Percentiles rank a stretch among this genome's conserved stretches.
These are phyloP conservation scores for Erodium texanum DNA, from an alignment of 441 rosid genomes.

Conservation along the genomic window DNA sequence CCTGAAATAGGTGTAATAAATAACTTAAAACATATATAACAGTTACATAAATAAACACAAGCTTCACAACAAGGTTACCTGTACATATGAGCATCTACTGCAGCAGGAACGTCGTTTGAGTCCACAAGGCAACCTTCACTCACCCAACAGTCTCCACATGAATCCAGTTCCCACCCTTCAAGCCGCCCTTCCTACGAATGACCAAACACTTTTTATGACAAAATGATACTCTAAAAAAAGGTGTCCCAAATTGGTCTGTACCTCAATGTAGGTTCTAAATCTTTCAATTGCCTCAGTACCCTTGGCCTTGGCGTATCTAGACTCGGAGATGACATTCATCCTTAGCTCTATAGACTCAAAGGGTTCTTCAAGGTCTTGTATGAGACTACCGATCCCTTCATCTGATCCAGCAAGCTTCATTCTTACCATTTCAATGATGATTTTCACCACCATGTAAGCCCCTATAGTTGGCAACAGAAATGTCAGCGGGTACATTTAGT, in stretches of 20 bases:
- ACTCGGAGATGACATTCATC: slow-evolving; percentile 55
- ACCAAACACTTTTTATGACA: too few species aligned
- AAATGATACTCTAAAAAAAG: too few species aligned
- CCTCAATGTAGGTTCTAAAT: slow-evolving; percentile 59
- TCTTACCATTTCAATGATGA: slow-evolving; percentile 73
- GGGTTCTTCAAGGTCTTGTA: slow-evolving; percentile 67
- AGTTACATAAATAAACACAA: too few species aligned
- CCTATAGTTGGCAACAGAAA: slow-evolving; percentile 28
- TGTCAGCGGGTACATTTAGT: not conserved
- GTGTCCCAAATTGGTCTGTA: slow-evolving; percentile 12
- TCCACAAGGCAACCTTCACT: slow-evolving; percentile 86
- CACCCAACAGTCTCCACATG: slow-evolving; percentile 92
- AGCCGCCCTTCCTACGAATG: slow-evolving; percentile 49
- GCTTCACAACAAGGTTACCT: slow-evolving; percentile 31
- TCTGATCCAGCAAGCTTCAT: slow-evolving; percentile 60
- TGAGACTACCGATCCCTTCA: slow-evolving; percentile 59
- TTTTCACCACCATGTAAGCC: slow-evolving; percentile 84
- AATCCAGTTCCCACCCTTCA: slow-evolving; percentile 74
- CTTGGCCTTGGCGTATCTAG: slow-evolving; percentile 58
- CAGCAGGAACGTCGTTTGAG: slow-evolving; percentile 53
- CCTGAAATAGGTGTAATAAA: slow-evolving; percentile 26
- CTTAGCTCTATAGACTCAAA: slow-evolving; percentile 54
- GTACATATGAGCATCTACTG: slow-evolving; percentile 86
- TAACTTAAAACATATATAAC: not conserved
- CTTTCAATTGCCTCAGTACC: slow-evolving; percentile 61